phyloP scores from a whole-genome alignment of 257 asterid species.

The Nicotiana undulata region DNA sequence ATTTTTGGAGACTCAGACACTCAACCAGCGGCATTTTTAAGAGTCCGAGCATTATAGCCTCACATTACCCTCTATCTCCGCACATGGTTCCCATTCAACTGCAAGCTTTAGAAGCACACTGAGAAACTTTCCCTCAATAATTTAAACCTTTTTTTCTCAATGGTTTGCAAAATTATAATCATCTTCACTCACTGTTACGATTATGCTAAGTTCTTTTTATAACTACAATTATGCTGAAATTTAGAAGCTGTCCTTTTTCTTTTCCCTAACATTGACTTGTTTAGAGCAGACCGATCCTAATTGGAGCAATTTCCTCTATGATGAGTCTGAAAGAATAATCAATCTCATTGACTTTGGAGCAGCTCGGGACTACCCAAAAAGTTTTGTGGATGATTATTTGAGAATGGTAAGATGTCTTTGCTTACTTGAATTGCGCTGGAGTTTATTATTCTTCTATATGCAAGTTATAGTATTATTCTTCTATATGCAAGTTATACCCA shows the following conservation, averaged over 20 bases:
- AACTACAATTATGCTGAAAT: not conserved
- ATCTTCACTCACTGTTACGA: not conserved
- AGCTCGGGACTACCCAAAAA: slow-evolving; percentile 76
- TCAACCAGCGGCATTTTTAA: too few species aligned
- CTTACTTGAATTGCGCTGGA: not conserved
- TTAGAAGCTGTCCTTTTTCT: not conserved
- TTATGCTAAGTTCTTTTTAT: not conserved
- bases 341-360: slow-evolving; percentile 98
- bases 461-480: not conserved
- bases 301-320: slow-evolving; percentile 90
- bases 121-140: not conserved
- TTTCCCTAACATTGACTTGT: slow-evolving; percentile 12
- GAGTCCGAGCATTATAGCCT: too few species aligned
- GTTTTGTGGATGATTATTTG: slow-evolving; percentile 76
- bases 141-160: not conserved
- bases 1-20: too few species aligned
- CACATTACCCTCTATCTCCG: too few species aligned
- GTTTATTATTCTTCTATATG: not conserved
- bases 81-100: not conserved
- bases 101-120: not conserved
- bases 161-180: not conserved
- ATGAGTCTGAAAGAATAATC: slow-evolving; percentile 45
- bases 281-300: slow-evolving; percentile 98
- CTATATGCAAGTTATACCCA: not conserved
- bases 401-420: slow-evolving; percentile 57